phyloP scores from a whole-genome alignment of 2,329 filamentous ascomycete genomes.

The Cucurbitaria berberidis region DNA sequence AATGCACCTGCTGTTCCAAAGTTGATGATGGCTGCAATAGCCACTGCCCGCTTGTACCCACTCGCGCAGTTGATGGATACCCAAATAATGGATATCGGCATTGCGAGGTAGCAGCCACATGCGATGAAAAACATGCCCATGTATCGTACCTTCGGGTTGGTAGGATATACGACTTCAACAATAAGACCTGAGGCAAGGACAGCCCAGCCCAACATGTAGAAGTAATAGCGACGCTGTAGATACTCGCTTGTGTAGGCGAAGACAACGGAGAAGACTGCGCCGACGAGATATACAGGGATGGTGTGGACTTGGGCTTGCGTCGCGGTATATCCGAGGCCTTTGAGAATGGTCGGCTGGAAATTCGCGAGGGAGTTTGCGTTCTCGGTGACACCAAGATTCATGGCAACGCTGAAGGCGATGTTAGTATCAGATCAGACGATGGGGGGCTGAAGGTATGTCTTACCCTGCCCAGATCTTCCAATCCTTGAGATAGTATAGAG shows the following conservation, averaged over 20 bases:
- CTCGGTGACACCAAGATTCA: slow-evolving; percentile 40
- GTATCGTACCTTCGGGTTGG: slow-evolving; percentile 52
- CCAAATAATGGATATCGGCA: slow-evolving; percentile 64
- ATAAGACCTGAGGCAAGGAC: slow-evolving; percentile 58
- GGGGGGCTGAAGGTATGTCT: slow-evolving; percentile 47
- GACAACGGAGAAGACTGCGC: slow-evolving; percentile 36
- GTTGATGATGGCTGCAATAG: slow-evolving; percentile 29
- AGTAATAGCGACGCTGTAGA: slow-evolving; percentile 36
- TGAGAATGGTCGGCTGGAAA: slow-evolving; percentile 47
- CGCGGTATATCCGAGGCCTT: slow-evolving; percentile 43
- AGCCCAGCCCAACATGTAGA: slow-evolving; percentile 36
- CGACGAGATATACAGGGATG: slow-evolving; percentile 44
- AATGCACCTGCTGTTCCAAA: slow-evolving; percentile 64
- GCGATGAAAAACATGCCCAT: slow-evolving; percentile 62
- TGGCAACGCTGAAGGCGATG: slow-evolving; percentile 21
- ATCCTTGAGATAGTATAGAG: slow-evolving; percentile 52
- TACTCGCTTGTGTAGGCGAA: slow-evolving; percentile 39
- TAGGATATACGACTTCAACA: slow-evolving; percentile 54
- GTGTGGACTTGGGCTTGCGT: slow-evolving; percentile 45
- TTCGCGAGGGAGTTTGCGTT: slow-evolving; percentile 41
- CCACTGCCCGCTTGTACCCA: slow-evolving; percentile 35
- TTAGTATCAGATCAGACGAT: not conserved
- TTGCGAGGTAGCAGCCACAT: slow-evolving; percentile 61
- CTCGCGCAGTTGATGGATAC: slow-evolving; percentile 58
- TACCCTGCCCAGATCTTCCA: slow-evolving; percentile 64